phyloP scores from a whole-genome alignment of 805 yeast species.

The Candida ovalis region DNA sequence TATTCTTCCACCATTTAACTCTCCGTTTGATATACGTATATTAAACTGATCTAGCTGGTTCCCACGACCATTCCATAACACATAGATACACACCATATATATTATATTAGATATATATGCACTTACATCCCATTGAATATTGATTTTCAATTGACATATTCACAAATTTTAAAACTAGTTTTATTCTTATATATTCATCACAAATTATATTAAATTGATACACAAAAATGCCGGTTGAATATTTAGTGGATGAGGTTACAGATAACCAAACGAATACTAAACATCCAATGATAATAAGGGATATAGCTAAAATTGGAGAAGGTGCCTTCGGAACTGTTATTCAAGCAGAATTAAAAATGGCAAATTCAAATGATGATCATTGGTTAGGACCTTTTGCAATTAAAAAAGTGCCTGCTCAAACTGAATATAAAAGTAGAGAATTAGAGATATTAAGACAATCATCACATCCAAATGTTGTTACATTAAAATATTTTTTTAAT shows the following conservation, averaged over 20 bases:
- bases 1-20: no score
- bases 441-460: constrained; percentile 71
- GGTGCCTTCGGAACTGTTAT: constrained; percentile 87
- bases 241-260: constrained; percentile 57
- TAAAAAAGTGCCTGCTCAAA: constrained; percentile 82
- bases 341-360: constrained; percentile 52
- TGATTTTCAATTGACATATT: no score
- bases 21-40: no score
- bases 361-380: constrained; percentile 23
- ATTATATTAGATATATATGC: no score
- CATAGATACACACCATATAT: no score
- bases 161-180: not conserved
- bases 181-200: not conserved
- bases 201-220: not conserved
- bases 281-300: constrained; percentile 64
- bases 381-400: constrained; percentile 85
- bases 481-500: constrained; percentile 66
- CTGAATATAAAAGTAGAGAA: constrained; percentile 81
- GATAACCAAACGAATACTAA: constrained; percentile 51
- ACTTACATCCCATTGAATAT: no score
- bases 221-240: constrained; percentile 33
- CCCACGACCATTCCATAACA: no score
- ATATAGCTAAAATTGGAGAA: constrained; percentile 73
- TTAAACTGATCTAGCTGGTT: no score
- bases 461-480: constrained; percentile 75